Conservation (phyloP, 2,329 filamentous ascomycete species). For the Phaeosphaeriaceae sp. region DNA sequence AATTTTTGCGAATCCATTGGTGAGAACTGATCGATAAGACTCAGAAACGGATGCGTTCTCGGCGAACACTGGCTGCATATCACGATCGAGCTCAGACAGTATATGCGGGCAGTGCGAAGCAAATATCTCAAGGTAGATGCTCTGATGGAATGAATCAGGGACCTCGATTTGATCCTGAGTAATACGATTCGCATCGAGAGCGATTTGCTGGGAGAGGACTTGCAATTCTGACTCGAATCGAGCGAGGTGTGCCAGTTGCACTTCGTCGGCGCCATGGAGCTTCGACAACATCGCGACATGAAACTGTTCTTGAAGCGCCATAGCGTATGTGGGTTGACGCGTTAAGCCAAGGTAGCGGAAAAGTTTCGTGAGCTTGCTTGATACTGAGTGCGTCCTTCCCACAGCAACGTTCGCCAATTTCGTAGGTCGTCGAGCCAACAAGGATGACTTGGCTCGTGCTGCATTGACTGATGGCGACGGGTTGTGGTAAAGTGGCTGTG, state of each 20-base stretch:
- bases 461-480: constrained; percentile 21
- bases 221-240: constrained; percentile 52
- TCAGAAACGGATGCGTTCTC: constrained; percentile 18
- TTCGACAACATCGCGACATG: constrained; percentile 40
- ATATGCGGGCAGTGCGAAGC: constrained; percentile 30
- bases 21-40: constrained; percentile 45
- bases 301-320: constrained; percentile 38
- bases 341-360: constrained; percentile 36
- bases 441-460: constrained; percentile 34
- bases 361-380: constrained; percentile 30
- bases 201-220: constrained; percentile 46
- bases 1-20: constrained; percentile 23
- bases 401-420: constrained; percentile 22
- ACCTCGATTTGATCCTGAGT: constrained; percentile 38
- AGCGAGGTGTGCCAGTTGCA: constrained; percentile 50
- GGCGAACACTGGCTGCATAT: constrained; percentile 14
- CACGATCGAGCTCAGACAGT: constrained; percentile 5
- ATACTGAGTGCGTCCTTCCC: constrained; percentile 14
- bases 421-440: constrained; percentile 48
- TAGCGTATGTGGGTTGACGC: constrained; percentile 23
- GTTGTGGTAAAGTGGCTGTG: constrained; percentile 8
- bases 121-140: constrained; percentile 28
- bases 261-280: constrained; percentile 41
- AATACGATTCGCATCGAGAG: constrained; percentile 43
- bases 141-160: constrained; percentile 37